Evolutionary conservation across 73 alveolate genomes (phyloP).

Genomic region (Diophrys appendiculata): DNA sequence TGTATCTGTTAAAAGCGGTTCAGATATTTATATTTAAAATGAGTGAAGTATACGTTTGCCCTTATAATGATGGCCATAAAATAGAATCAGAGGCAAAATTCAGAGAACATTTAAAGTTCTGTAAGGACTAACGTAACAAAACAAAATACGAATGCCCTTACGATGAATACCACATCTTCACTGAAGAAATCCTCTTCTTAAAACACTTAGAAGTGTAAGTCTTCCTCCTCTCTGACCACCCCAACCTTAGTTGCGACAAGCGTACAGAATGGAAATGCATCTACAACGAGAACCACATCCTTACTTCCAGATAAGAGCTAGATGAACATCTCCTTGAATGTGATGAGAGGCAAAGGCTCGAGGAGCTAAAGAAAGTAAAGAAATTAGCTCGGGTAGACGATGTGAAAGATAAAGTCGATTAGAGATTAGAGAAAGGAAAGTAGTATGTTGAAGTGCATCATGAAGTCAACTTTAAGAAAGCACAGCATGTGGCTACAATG

Average conservation of each 20-base stretch:
- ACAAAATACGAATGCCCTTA: not conserved
- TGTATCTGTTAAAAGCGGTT: too few relatives aligned
- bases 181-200: not conserved
- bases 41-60: too few relatives aligned
- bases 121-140: not conserved
- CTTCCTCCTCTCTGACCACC: too few relatives aligned
- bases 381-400: not conserved
- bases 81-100: not conserved
- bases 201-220: not conserved
- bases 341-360: not conserved
- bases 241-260: not conserved
- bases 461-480: not conserved
- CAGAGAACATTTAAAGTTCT: not conserved
- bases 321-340: too few relatives aligned
- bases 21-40: too few relatives aligned
- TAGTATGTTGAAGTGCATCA: not conserved
- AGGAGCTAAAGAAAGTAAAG: not conserved
- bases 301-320: not conserved
- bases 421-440: not conserved
- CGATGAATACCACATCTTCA: not conserved
- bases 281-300: not conserved
- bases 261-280: not conserved
- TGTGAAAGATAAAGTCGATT: not conserved
- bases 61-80: not conserved
- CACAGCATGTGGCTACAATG: not conserved